Base-by-base conservation (phyloP, 805 yeast species). In the Zygoascus flipseniorum region DNA sequence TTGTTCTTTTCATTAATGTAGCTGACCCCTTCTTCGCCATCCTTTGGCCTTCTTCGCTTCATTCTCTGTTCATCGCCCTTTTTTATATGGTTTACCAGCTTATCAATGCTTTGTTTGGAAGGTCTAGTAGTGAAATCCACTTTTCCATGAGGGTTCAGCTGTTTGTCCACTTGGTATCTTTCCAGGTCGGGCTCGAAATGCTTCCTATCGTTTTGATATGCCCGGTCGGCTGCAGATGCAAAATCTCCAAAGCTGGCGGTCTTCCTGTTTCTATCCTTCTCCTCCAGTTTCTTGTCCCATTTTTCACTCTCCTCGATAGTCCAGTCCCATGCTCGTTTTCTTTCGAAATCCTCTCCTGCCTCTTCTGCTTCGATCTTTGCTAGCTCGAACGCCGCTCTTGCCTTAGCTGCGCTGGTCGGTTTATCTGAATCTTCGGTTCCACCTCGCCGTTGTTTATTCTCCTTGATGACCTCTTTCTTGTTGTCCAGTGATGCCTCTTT, bases 1-100 rank as follows among this genome's bases (percentile, higher is more conserved):
- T 76, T 78, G 71, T 86, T 86, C 66, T 82, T 83, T 58, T 82
- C 88, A 63, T 83, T 86, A 63, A 86, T 72, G 48, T 69, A 72
- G 23, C 60, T 62, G 31, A 77, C 71, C 5, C 70, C 71, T 18
- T 64, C 72, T 4, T 64, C 70, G 4, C 65, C 74, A 2, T 64
- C 71, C 10, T 54, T 51, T 43, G 48, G 54, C 51, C 57, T 66
- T 65, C 50, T 69, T 62, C 50, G 62, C 65, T 54, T 66, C 68
- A 52, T 63, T 62, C 59, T 68, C 68, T 57, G 76, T 68, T 60
- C 76, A 69, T 68, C 61, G 64, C 68, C 64, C 47, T 60, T 58
- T 64, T 65, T 31, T 72, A 65, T 18, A 16, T 51, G 54, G 16
- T 52, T 56, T 6, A 65, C 70, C 31, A 69, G 54, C 18, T 61